Base-by-base conservation (phyloP, 163 green algal genomes). In the Chlorella variabilis region DNA sequence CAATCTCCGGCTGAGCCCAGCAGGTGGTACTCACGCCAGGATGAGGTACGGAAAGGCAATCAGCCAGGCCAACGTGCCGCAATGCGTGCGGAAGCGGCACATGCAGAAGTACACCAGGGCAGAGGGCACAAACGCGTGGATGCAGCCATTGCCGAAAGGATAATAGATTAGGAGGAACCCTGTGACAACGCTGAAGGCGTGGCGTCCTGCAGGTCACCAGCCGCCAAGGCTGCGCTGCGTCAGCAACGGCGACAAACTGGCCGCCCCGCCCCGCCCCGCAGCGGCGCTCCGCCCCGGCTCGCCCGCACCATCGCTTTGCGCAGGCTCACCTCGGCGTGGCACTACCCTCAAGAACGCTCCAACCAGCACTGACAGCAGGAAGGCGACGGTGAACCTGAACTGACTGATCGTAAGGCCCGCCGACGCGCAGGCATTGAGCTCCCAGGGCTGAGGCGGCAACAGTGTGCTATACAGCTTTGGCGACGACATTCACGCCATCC, bases 131-230 rank as follows among this genome's bases (percentile, higher is more conserved):
- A 94, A 18, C 0, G 81, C 63, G 33, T 92, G 85, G 3, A 95
- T 29, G 9, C 93, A 84, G 42, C 92, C 88, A 51, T 83, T 91
- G 33, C 94, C 94, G 74, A 97, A 98, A 2, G 94, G 93, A 71
- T 96, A 98, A 82, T 96, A 95, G 3, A 97, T 84, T 3, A 98
- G 86, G 1, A 81, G 21, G n/a, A 97, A 87, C 41, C 95, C 95
- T n/a, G 87, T 90, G 1, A 93, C 20, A 0, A 93, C 3, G 23
- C 90, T 83, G 81, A 95, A 98, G 4, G 96, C 70, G 78, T 98
- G 94, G 3, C 93, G 86, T 0, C 75, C 94, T 98, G 90, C 48
- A 63, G 23, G 15, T 27, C 27, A 42, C 36, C 23, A 23, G 25
- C 25, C 15, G 59, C 20, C 27, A 38, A 62, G 51, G 4, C 27